Evolutionary conservation across 2,329 filamentous ascomycete species (phyloP).

Genomic region (Ascochyta pisi): DNA sequence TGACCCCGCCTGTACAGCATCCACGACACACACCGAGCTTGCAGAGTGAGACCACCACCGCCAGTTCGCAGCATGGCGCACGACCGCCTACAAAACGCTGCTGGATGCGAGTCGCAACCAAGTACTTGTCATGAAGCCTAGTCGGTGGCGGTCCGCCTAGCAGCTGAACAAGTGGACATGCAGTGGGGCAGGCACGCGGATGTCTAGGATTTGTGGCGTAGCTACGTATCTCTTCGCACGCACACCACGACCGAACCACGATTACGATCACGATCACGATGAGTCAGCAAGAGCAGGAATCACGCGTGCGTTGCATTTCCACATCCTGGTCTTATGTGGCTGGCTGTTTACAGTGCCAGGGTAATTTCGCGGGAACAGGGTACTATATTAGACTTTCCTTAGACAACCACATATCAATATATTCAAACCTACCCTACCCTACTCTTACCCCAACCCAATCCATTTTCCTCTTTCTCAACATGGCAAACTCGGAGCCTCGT

Average conservation of each 20-base stretch:
- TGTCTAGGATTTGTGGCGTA: not conserved
- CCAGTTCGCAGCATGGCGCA: conserved; percentile 4
- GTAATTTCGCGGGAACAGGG: conserved; percentile 3
- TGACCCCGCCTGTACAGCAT: not conserved
- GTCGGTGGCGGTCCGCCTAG: conserved; percentile 31
- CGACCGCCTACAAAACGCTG: not conserved
- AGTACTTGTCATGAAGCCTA: conserved; percentile 9
- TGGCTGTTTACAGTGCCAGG: conserved; percentile 7
- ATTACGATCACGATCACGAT: not conserved
- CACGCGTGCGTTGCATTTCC: conserved; percentile 1
- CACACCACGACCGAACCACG: not conserved
- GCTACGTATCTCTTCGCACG: conserved; percentile 1
- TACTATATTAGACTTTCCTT: not conserved
- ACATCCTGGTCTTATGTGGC: conserved; percentile 9
- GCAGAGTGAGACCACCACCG: not conserved
- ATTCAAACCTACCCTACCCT: not conserved
- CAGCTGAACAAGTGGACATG: conserved; percentile 33
- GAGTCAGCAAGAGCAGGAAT: conserved; percentile 2
- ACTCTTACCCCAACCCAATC: no score
- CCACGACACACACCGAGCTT: not conserved
- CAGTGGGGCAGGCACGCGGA: conserved; percentile 12
- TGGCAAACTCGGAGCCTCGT: not conserved
- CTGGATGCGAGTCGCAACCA: conserved; percentile 4
- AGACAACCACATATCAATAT: not conserved
- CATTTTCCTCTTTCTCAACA: not conserved